Evolutionary conservation across 306 rosid species (phyloP).

Genomic region (Vigna reflexopilosa): DNA sequence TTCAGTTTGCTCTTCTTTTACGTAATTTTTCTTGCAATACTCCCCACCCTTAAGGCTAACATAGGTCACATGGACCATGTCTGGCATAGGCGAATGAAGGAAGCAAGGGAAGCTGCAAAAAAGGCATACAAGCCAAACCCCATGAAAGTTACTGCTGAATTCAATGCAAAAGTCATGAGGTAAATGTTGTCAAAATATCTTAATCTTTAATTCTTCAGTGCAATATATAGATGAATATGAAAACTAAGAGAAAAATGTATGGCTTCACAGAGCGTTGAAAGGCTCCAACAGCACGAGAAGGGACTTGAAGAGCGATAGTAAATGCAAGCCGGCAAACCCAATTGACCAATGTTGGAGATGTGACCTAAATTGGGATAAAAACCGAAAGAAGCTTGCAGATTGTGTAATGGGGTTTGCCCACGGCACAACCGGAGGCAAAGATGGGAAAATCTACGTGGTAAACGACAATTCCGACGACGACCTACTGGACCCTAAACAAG

Average conservation of each 20-base stretch:
- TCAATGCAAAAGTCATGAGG: conserved; percentile 40
- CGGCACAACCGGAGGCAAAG: conserved; percentile 52
- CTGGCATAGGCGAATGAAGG: conserved; percentile 51
- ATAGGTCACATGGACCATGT: conserved; percentile 49
- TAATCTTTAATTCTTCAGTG: not conserved
- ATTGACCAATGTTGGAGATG: conserved; percentile 62
- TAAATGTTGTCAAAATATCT: not conserved
- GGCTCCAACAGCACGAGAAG: conserved; percentile 46
- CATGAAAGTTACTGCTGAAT: conserved; percentile 12
- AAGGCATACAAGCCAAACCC: conserved; percentile 47
- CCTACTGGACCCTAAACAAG: conserved; percentile 46
- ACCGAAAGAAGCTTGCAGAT: conserved; percentile 53
- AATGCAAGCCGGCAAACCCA: conserved; percentile 51
- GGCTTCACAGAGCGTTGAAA: conserved; percentile 25
- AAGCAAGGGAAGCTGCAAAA: conserved; percentile 39
- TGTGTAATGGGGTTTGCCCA: conserved; percentile 54
- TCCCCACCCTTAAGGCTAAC: conserved; percentile 44
- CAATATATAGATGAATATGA: not conserved
- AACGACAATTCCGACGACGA: conserved; percentile 42
- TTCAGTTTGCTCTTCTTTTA: conserved; percentile 47
- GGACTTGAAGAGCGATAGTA: not conserved
- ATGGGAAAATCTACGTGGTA: conserved; percentile 46
- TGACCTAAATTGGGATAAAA: conserved; percentile 48
- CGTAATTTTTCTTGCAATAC: conserved; percentile 25
- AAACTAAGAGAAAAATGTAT: not conserved